Base-by-base conservation (phyloP, 139 green algal genomes). In the Coelastrella sp. region DNA sequence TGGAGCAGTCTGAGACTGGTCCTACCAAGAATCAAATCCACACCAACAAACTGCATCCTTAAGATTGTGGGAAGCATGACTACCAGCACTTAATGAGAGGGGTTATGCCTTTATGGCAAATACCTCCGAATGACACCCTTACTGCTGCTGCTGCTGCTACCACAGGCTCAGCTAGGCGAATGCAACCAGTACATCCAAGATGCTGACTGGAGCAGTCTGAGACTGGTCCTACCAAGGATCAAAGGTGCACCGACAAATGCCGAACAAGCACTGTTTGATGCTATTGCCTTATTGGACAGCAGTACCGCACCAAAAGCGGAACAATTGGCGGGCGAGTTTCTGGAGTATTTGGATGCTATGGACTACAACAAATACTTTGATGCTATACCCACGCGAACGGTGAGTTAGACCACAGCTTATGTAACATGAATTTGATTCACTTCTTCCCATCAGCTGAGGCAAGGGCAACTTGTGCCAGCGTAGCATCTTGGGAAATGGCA, bases 341-440 rank as follows among this genome's bases (percentile, higher is more conserved):
- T 92, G 23, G 92, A 94, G 23, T 92, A 91, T 58, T 23, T 94
- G 13, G 89, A 91, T 77, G 73, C 73, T 56, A 83, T 90, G 68
- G 93, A 95, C 83, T 94, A 92, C 83, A 92, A 95, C 83, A 91
- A 92, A 59, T 95, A 95, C 89, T 95, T 89, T 57, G 92, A 95
- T 54, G 83, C 89, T 2, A 95, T 93, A 73, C 91, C 92, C 19
- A 75, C 54, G 4, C 66, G 83, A 5, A 68, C 19, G 83, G 83
- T 88, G 68, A 80, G 83, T 32, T n/a, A n/a, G n/a, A n/a, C n/a
- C n/a, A n/a, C n/a, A n/a, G n/a, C n/a, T n/a, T n/a, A n/a, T n/a
- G n/a, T n/a, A n/a, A n/a, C n/a, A n/a, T n/a, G n/a, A n/a, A n/a
- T n/a, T n/a, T n/a, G n/a, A n/a, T n/a, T n/a, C n/a, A n/a, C n/a